These are phyloP conservation scores for Nicotiana tabacum DNA, from an alignment of 257 asterid species.

Conservation along the genomic window DNA sequence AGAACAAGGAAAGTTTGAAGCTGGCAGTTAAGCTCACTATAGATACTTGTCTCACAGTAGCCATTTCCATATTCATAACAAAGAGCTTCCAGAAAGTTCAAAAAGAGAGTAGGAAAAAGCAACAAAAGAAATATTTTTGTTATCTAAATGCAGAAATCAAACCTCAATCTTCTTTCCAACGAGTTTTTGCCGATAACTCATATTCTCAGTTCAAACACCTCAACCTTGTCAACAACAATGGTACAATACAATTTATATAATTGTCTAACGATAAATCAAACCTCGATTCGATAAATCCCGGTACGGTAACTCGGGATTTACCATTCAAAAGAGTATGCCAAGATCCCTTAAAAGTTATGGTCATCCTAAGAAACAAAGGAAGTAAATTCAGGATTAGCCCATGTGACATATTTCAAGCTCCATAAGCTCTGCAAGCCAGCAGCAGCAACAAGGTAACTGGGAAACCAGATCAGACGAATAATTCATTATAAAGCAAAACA, in stretches of 20 bases:
- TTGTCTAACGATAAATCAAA: too few species aligned
- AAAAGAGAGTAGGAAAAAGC: conserved; percentile 17
- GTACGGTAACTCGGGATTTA: too few species aligned
- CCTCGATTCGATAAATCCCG: too few species aligned
- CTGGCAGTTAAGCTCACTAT: conserved; percentile 37
- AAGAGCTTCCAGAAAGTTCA: conserved; percentile 21
- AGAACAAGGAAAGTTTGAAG: conserved; percentile 28
- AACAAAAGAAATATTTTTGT: conserved; percentile 21
- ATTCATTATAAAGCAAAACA: not conserved
- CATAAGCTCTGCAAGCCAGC: conserved; percentile 88
- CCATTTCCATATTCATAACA: conserved; percentile 44
- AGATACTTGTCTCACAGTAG: conserved; percentile 43
- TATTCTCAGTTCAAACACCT: conserved; percentile 81
- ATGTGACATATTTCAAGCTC: conserved; percentile 27
- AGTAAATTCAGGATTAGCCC: too few species aligned
- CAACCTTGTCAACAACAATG: conserved; percentile 29
- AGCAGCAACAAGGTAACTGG: conserved; percentile 95
- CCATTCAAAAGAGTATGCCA: too few species aligned
- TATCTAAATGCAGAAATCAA: conserved; percentile 54
- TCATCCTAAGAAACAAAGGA: too few species aligned
- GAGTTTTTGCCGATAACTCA: conserved; percentile 73
- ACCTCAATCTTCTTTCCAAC: conserved; percentile 66
- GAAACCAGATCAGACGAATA: not conserved
- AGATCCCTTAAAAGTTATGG: too few species aligned
- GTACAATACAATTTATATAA: conserved; percentile 16